Evolutionary conservation across 2,329 filamentous ascomycete genomes (phyloP), one percentile per base, ranked within the genome.

Genomic region (Fusarium sororula): DNA sequence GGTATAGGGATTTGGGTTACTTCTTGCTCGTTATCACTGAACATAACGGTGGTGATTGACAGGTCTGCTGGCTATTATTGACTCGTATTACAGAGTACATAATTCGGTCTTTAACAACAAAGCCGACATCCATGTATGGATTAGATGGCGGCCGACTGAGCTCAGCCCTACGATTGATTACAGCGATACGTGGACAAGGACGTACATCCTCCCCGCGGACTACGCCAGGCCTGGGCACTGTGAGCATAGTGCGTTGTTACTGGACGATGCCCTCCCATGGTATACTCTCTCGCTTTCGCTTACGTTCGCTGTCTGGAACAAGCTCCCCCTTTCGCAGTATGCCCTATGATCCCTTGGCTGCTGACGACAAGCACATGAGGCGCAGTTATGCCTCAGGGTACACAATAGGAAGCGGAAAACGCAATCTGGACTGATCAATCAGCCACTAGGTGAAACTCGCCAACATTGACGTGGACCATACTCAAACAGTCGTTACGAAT

Each of bases 121-220:
- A 37, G n/a, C 48, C 70, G 68, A 73, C 59, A 64, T 38, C 48
- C 55, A 42, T 60, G 48, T 20, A 26, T n/a, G 20, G 56, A 26
- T 47, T 39, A 41, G n/a, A 50, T 53, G 55, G 65, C 70, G 70
- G 73, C 68, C 60, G 67, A 68, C 66, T 58, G 55, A 74, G 53
- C 73, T 76, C 74, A 76, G 74, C 74, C 74, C 73, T 76, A 76
- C 62, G 35, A 68, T 54, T 37, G 57, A 58, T 57, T 54, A 58
- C 55, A 58, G 30, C 22, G 26, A 73, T 56, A 58, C 53, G 72
- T 72, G 53, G 65, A 48, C 62, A 56, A 57, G 61, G 65, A 66
- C 65, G 70, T 53, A 70, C 60, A 66, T 48, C 59, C 59, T 63
- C 55, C 20, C 51, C 51, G 22, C 37, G 63, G 59, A 51, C 56